Percentiles rank a stretch among this genome's conserved stretches.
Conservation (phyloP, 2,329 filamentous ascomycete genomes). For the Pyricularia sp. region DNA sequence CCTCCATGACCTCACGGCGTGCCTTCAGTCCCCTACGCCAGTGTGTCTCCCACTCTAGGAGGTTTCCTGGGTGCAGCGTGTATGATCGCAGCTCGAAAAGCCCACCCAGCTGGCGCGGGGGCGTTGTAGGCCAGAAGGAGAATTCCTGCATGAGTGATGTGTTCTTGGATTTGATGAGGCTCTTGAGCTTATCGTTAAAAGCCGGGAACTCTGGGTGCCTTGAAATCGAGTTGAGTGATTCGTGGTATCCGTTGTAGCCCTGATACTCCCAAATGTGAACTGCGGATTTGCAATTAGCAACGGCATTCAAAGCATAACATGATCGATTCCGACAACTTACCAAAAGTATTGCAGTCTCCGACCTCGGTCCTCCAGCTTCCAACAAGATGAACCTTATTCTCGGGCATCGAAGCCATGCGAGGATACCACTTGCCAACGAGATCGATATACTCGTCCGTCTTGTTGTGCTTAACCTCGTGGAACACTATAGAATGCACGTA, state of each 20-base stretch:
- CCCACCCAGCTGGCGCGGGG: conserved; percentile 79
- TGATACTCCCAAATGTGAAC: conserved; percentile 99
- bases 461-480: conserved; percentile 89
- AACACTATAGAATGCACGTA: conserved; percentile 98
- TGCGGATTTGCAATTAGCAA: conserved; percentile 22
- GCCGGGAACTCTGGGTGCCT: conserved; percentile 69
- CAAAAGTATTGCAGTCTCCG: conserved; percentile 91
- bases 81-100: conserved; percentile 95
- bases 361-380: conserved; percentile 98
- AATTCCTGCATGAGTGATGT: conserved; percentile 98
- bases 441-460: conserved; percentile 86
- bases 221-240: conserved; percentile 75
- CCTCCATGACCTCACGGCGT: conserved; percentile 93
- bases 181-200: conserved; percentile 75
- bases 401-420: conserved; percentile 65
- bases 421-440: conserved; percentile 89
- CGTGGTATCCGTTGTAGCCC: conserved; percentile 89
- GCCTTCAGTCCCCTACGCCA: conserved; percentile 89
- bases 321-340: conserved; percentile 35
- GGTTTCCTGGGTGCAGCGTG: conserved; percentile 86
- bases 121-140: conserved; percentile 95
- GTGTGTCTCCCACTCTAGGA: conserved; percentile 97
- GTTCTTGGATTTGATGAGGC: conserved; percentile 71
- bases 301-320: background rate
- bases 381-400: conserved; percentile 91